phyloP scores from a whole-genome alignment of 1,284 basidiomycete genomes.

The Cutaneotrichosporon sp. region DNA sequence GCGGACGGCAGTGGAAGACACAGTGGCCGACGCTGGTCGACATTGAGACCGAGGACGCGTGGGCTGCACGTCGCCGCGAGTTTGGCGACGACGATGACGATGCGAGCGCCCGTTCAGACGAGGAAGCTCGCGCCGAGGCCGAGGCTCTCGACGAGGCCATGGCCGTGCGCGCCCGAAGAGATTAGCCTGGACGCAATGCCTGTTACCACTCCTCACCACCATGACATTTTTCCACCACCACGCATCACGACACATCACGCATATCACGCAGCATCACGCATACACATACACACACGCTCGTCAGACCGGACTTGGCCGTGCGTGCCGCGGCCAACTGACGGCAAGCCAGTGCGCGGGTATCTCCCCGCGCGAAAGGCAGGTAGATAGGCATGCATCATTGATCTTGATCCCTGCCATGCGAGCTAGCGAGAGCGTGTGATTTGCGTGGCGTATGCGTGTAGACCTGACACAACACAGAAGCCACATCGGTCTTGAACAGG shows the following conservation, averaged over 20 bases:
- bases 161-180: conserved; percentile 14
- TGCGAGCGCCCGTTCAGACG: conserved; percentile 25
- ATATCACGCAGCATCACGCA: neutral
- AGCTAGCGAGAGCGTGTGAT: no score
- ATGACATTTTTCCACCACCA: no score
- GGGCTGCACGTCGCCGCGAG: conserved; percentile 65
- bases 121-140: conserved; percentile 31
- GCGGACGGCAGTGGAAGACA: conserved; percentile 19
- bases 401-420: no score
- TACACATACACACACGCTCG: neutral
- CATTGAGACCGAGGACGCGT: conserved; percentile 70
- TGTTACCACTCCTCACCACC: no score
- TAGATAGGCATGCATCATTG: no score
- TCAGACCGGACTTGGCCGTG: no score
- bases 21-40: conserved; percentile 50
- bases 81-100: conserved; percentile 57
- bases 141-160: conserved; percentile 35
- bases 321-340: no score
- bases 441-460: no score
- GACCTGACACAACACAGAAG: no score
- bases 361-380: no score
- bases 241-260: neutral
- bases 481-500: no score
- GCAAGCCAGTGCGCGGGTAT: no score
- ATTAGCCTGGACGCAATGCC: neutral